Conservation (phyloP, 2,329 filamentous ascomycete species). For the Colletotrichum graminicola region DNA sequence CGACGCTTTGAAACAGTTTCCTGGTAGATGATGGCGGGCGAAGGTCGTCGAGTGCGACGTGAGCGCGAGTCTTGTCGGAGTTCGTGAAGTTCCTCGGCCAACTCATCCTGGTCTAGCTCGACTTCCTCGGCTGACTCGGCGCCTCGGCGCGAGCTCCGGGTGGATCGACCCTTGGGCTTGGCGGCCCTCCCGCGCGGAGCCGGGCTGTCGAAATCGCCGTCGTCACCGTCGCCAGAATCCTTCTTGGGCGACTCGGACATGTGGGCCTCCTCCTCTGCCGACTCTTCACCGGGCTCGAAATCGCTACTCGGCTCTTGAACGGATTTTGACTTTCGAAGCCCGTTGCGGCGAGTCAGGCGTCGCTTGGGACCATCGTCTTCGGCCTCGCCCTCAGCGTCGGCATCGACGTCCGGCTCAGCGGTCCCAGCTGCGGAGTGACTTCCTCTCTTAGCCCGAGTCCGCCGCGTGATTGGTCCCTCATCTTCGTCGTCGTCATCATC, state of each 20-base stretch:
- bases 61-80: slow-evolving; percentile 67
- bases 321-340: slow-evolving; percentile 59
- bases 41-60: slow-evolving; percentile 64
- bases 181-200: slow-evolving; percentile 62
- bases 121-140: slow-evolving; percentile 68
- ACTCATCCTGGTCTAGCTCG: slow-evolving; percentile 72
- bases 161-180: slow-evolving; percentile 55
- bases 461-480: slow-evolving; percentile 62
- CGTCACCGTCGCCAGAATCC: slow-evolving; percentile 54
- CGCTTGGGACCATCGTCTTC: slow-evolving; percentile 54
- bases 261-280: slow-evolving; percentile 64
- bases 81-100: slow-evolving; percentile 75
- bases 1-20: slow-evolving; percentile 63
- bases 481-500: slow-evolving; percentile 62
- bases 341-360: slow-evolving; percentile 61
- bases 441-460: slow-evolving; percentile 56
- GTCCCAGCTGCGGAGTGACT: slow-evolving; percentile 47
- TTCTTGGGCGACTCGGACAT: slow-evolving; percentile 53
- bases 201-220: slow-evolving; percentile 62
- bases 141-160: slow-evolving; percentile 61
- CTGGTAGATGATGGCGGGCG: slow-evolving; percentile 71
- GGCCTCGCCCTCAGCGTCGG: slow-evolving; percentile 44
- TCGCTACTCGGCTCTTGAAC: slow-evolving; percentile 69
- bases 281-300: slow-evolving; percentile 71
- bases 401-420: slow-evolving; percentile 47